A percentile compares a stretch with the other conserved stretches of the same genome.
Evolutionary conservation across 306 rosid genomes (phyloP).

Genomic region (Dalbergia cochinchinensis): DNA sequence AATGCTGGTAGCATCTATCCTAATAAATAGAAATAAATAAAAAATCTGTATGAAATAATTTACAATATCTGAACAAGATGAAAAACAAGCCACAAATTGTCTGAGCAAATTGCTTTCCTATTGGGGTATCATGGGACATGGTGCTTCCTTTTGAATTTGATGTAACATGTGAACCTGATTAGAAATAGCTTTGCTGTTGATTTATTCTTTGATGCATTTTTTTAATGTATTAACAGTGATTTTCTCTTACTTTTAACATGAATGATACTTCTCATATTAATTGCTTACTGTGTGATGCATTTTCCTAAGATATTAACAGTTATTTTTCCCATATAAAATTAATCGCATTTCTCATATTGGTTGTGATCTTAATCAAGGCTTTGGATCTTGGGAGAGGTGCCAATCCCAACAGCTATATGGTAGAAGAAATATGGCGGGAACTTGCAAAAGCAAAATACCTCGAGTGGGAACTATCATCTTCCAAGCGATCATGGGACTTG

Average conservation of each 20-base stretch:
- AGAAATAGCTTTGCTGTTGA: conserved; percentile 14
- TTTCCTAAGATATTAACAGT: conserved; percentile 23
- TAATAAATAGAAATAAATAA: no score
- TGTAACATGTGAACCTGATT: not conserved
- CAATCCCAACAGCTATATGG: conserved; percentile 76
- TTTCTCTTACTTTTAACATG: not conserved
- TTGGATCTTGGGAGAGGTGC: conserved; percentile 97
- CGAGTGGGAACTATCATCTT: conserved; percentile 83
- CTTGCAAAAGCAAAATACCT: conserved; percentile 84
- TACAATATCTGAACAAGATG: not conserved
- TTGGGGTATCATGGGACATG: not conserved
- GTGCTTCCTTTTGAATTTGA: not conserved
- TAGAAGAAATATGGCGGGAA: conserved; percentile 95
- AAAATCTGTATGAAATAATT: no score
- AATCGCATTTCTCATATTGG: conserved; percentile 7
- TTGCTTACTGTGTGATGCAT: not conserved
- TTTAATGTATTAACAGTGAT: conserved; percentile 9
- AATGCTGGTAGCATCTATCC: no score
- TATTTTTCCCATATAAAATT: not conserved
- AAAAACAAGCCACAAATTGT: not conserved
- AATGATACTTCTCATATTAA: conserved; percentile 2
- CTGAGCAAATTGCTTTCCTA: conserved; percentile 27
- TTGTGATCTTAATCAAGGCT: conserved; percentile 63
- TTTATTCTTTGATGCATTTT: not conserved
- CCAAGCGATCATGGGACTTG: conserved; percentile 78